Evolutionary conservation across 495 filamentous ascomycete genomes (phyloP).

Genomic region (Tetracladium setigerum): DNA sequence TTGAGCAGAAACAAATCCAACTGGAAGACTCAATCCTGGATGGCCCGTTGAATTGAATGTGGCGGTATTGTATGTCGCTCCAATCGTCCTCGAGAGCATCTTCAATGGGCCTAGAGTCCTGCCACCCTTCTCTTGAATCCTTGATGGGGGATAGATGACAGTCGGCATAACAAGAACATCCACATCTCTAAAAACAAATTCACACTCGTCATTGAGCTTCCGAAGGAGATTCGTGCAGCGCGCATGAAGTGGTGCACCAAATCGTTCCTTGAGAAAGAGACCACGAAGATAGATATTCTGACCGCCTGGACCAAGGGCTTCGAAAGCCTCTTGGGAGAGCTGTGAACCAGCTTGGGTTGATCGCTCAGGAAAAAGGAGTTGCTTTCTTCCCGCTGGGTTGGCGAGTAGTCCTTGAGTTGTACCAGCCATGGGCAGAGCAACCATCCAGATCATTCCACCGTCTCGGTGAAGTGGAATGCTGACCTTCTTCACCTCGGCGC

Average conservation of each 20-base stretch:
- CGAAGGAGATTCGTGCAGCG: constrained; percentile 30
- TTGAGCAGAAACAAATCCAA: constrained; percentile 38
- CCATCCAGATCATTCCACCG: constrained; percentile 42
- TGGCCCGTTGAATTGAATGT: constrained; percentile 51
- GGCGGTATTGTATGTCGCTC: constrained; percentile 46
- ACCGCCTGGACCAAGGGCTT: constrained; percentile 26
- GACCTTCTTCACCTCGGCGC: constrained; percentile 43
- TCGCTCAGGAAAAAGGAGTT: constrained; percentile 26
- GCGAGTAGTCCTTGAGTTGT: constrained; percentile 24
- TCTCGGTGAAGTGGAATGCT: constrained; percentile 43
- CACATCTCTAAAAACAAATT: constrained; percentile 31
- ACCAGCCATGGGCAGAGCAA: constrained; percentile 19
- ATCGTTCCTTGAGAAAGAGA: constrained; percentile 24
- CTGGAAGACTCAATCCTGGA: constrained; percentile 47
- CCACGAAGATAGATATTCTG: constrained; percentile 27
- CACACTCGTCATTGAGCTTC: constrained; percentile 35
- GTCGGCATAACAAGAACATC: constrained; percentile 46
- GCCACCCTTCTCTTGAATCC: constrained; percentile 20
- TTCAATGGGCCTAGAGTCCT: constrained; percentile 27
- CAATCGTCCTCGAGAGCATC: constrained; percentile 33
- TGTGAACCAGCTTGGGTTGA: constrained; percentile 18
- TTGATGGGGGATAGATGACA: constrained; percentile 28
- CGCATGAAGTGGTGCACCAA: constrained; percentile 24
- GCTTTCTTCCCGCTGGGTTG: constrained; percentile 25
- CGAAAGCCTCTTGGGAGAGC: constrained; percentile 27